Base-by-base conservation (phyloP, 805 yeast genomes). In the Debaryomyces maramus region DNA sequence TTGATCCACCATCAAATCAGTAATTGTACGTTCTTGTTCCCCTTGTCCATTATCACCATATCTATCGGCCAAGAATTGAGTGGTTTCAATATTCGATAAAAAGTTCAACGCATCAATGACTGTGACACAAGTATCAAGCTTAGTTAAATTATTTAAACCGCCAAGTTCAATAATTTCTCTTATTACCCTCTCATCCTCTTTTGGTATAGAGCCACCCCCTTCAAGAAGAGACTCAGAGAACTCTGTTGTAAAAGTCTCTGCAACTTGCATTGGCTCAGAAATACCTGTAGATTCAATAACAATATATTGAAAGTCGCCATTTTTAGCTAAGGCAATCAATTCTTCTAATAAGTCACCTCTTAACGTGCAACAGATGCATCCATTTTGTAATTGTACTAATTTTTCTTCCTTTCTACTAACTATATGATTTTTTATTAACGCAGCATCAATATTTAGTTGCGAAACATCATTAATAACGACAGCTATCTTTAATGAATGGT, bases 191-290 rank as follows among this genome's bases (percentile, higher is more conserved):
- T 39, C 48, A 16, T 53, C 60, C 5, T 52, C 52, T 10, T 47
- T 41, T 4, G 46, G 34, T 6, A 52, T 43, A 9, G 45, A 33
- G 8, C 45, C 59, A 17, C 56, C 59, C 5, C 53, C 45, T 28
- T 53, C 51, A 29, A 68, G 45, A 39, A 70, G 46, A 28, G 61
- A 48, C 13, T 62, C 56, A 5, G 72, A 55, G 44, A 71, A 72
- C 41, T 72, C 75, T 9, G 57, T 54, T 4, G 74, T 63, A 44
- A 72, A 72, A 3, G 77, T 73, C 46, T 72, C 76, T 0, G 78
- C 78, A 13, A 72, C 75, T 46, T 72, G 75, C 75, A 70, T 69
- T 20, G 77, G 77, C 47, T 72, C 78, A 15, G 72, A 64, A 18
- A 72, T 67, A 20, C 77, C 77, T 3, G 77, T 69, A 6, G 72